These are phyloP conservation scores for Nakaseomyces nivariensis DNA, from an alignment of 1,139 yeast genomes.

Conservation along the genomic window DNA sequence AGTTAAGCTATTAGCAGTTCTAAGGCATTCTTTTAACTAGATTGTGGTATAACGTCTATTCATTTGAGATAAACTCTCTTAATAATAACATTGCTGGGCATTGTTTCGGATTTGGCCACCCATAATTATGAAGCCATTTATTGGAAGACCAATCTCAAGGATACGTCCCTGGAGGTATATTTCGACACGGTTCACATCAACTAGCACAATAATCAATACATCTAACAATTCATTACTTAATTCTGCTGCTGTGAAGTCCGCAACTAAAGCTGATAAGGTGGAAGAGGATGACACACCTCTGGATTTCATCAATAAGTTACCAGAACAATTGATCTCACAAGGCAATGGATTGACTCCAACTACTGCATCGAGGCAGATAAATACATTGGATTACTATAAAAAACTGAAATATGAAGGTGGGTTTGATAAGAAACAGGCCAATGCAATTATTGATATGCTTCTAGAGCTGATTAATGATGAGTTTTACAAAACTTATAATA, in stretches of 20 bases:
- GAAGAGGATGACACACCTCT: slow-evolving; percentile 3
- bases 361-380: slow-evolving; percentile 18
- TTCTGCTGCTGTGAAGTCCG: background rate
- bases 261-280: background rate
- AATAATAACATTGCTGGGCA: too few relatives aligned
- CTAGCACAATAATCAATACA: background rate
- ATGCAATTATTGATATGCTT: slow-evolving; percentile 41
- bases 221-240: background rate
- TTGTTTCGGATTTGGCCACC: background rate
- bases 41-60: too few relatives aligned
- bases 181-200: background rate
- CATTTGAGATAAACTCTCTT: too few relatives aligned
- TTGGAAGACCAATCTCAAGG: background rate
- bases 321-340: slow-evolving; percentile 24
- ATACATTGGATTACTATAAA: slow-evolving; percentile 25
- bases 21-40: too few relatives aligned
- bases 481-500: slow-evolving; percentile 44
- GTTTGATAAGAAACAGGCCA: slow-evolving; percentile 35
- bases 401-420: slow-evolving; percentile 12
- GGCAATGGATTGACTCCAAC: slow-evolving; percentile 25
- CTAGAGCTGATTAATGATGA: slow-evolving; percentile 43
- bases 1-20: too few relatives aligned
- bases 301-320: slow-evolving; percentile 20
- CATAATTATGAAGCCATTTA: background rate
- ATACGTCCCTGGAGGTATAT: background rate